Evolutionary conservation across 2,329 filamentous ascomycete species (phyloP).

Genomic region (Penicillium concentricum): DNA sequence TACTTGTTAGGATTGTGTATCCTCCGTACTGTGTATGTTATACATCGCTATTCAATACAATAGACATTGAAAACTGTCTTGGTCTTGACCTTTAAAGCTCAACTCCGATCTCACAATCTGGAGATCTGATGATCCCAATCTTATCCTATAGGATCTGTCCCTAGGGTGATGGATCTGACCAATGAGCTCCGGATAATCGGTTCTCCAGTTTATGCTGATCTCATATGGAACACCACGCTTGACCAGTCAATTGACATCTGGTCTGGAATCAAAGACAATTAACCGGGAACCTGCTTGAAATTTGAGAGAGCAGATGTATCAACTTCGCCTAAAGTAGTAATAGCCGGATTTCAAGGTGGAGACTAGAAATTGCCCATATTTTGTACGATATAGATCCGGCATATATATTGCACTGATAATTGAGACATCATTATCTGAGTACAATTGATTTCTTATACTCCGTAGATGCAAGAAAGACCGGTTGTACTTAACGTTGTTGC

Average conservation of each 20-base stretch:
- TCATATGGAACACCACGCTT: neutral
- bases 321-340: neutral
- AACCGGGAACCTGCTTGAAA: neutral
- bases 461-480: neutral
- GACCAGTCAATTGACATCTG: neutral
- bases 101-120: slow-evolving; percentile 2
- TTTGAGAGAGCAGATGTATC: neutral
- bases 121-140: slow-evolving; percentile 20
- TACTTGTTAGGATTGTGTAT: neutral
- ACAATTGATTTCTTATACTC: neutral
- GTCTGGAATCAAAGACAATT: neutral
- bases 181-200: neutral
- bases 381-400: neutral
- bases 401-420: neutral
- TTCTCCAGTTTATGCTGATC: neutral
- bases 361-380: neutral
- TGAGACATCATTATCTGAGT: neutral
- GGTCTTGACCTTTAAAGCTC: neutral
- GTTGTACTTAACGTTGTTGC: too few species aligned
- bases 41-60: neutral
- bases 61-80: neutral
- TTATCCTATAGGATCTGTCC: slow-evolving; percentile 1
- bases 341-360: neutral
- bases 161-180: neutral
- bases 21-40: too few species aligned